phyloP scores from a whole-genome alignment of 805 yeast genomes.

The Pichia gijzeniarum region DNA sequence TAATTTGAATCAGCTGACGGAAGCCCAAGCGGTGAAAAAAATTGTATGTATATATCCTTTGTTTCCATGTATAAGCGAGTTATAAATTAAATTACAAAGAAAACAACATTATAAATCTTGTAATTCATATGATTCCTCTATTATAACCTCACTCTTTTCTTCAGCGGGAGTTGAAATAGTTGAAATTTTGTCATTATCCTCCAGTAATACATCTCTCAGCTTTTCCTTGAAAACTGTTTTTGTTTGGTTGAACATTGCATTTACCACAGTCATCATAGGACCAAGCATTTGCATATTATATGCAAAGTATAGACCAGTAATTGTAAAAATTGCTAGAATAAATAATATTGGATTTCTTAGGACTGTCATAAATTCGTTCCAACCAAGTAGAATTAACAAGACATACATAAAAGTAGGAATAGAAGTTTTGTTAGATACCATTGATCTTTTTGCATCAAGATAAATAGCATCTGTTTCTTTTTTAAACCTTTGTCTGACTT shows the following conservation, averaged over 20 bases:
- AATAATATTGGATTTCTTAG: constrained; percentile 81
- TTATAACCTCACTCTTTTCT: neutral
- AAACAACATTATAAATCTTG: constrained; percentile 6
- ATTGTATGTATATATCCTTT: neutral
- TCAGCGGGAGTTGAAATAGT: neutral
- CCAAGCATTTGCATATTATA: constrained; percentile 68
- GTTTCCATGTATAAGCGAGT: neutral
- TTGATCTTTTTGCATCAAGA: constrained; percentile 84
- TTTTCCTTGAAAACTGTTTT: constrained; percentile 51
- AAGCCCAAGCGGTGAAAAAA: too few species aligned
- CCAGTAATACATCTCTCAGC: constrained; percentile 51
- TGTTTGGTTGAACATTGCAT: constrained; percentile 52
- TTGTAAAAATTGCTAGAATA: constrained; percentile 48
- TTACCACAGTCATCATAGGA: constrained; percentile 59
- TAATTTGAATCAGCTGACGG: constrained; percentile 9
- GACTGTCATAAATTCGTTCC: constrained; percentile 92
- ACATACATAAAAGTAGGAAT: constrained; percentile 81
- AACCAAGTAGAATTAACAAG: constrained; percentile 71
- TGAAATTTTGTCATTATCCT: constrained; percentile 30
- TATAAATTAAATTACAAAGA: neutral
- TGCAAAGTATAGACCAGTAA: constrained; percentile 59
- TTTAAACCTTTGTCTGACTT: constrained; percentile 53
- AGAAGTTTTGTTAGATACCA: constrained; percentile 66
- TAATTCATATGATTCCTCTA: constrained; percentile 13
- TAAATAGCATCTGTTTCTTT: constrained; percentile 73